Evolutionary conservation across 257 asterid species (phyloP), one percentile per base, ranked within the genome.

Genomic region (Fraxinus quadrangulata): DNA sequence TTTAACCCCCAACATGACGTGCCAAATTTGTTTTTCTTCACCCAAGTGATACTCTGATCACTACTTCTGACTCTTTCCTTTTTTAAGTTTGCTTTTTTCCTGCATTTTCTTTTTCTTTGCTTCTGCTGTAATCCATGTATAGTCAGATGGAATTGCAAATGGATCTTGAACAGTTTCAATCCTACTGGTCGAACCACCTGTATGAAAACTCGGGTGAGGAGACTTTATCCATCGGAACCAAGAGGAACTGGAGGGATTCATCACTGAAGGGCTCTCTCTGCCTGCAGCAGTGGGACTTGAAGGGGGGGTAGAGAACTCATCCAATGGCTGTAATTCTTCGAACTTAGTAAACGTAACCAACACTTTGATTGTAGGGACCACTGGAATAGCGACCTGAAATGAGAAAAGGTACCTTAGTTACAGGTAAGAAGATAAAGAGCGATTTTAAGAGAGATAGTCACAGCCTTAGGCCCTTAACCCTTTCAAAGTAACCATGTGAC

Each of bases 211-310:
- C 42, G 93, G 74, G 3, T 85, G 91, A 0, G 98, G 93, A 79
- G 94, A 73, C 85, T 93, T 95, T 75, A 91, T 89, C 98, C 98
- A 95, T 82, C 90, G 97, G 84, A 95, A 93, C 98, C 99, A 93
- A 26, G 99, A 93, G 2, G 97, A 84, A 76, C 75, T 86, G 7
- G 97, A 84, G n/a, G 96, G 16, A 78, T 84, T 90, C 45, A 26
- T 16, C 75, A 81, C 77, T 9, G 86, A 19, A 5, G 96, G 88
- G 87, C 89, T 90, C 77, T 91, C 97, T 78, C 69, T 85, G 80
- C 83, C 84, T 6, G 84, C 78, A 33, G 85, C 82, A 40, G 90
- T 78, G 76, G 97, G 97, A 37, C 97, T 92, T 16, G 97, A 87
- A 66, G 98, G 98, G 33, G 99, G 97, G 10, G 97, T 92, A 11